A percentile compares a stretch with the other conserved stretches of the same genome.
Conservation (phyloP, 768 basidiomycete species). For the Dioszegia aurantiaca region DNA sequence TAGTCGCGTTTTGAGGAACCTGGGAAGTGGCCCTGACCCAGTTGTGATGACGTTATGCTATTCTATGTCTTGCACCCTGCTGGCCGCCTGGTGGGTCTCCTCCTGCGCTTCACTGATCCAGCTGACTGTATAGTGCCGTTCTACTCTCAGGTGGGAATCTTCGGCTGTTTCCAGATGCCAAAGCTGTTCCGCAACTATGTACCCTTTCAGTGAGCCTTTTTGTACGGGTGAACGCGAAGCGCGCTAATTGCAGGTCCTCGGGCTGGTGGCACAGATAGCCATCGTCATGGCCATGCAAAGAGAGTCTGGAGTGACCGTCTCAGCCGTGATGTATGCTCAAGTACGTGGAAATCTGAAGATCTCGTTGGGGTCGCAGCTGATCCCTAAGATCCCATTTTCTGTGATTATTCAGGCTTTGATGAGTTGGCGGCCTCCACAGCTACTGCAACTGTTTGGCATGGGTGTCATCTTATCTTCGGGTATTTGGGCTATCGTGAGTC, state of each 20-base stretch:
- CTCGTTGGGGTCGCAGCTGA: background rate
- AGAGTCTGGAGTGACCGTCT: background rate
- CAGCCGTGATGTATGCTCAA: background rate
- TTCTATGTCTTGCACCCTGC: background rate
- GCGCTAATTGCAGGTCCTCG: background rate
- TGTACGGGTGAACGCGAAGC: too few relatives aligned
- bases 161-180: background rate
- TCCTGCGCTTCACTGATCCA: background rate
- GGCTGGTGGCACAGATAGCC: constrained; percentile 4
- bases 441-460: constrained; percentile 3
- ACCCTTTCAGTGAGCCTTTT: background rate
- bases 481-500: constrained; percentile 9
- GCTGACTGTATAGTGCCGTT: background rate
- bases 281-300: constrained; percentile 3
- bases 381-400: background rate
- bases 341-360: background rate
- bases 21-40: constrained; percentile 3
- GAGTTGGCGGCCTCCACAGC: background rate
- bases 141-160: background rate
- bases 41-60: background rate
- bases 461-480: background rate
- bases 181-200: background rate
- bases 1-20: background rate
- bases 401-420: background rate
- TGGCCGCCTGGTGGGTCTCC: background rate